These are phyloP conservation scores for Aureobasidium leucospermi DNA, from an alignment of 2,329 filamentous ascomycete genomes.

Conservation along the genomic window DNA sequence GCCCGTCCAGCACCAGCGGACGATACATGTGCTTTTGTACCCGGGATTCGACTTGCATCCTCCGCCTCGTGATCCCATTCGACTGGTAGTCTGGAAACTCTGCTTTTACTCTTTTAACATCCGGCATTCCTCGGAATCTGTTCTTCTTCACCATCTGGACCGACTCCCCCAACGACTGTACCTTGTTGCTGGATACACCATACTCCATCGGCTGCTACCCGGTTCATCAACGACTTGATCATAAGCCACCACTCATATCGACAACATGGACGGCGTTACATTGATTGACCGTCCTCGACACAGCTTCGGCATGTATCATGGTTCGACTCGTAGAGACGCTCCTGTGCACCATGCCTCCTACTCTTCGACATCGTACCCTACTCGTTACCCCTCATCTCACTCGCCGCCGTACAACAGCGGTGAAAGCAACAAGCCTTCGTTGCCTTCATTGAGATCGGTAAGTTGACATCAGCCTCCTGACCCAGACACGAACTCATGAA, in stretches of 20 bases:
- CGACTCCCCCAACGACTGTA: neutral
- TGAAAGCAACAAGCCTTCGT: slow-evolving; percentile 24
- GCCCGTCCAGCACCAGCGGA: slow-evolving; percentile 1
- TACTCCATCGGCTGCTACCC: neutral
- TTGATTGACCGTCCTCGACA: slow-evolving; percentile 8
- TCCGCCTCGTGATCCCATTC: slow-evolving; percentile 9
- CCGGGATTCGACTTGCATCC: slow-evolving; percentile 6
- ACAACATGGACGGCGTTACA: slow-evolving; percentile 5
- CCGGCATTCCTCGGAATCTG: neutral
- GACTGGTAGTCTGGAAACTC: neutral
- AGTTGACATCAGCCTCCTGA: neutral
- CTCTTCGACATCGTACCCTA: neutral
- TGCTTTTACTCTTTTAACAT: neutral
- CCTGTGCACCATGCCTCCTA: slow-evolving; percentile 3
- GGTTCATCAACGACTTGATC: neutral
- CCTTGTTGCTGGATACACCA: neutral
- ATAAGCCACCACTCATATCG: neutral
- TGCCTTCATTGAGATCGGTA: slow-evolving; percentile 29
- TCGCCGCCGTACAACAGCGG: slow-evolving; percentile 25
- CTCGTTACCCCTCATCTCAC: slow-evolving; percentile 2
- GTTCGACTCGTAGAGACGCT: slow-evolving; percentile 1
- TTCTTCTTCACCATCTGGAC: neutral
- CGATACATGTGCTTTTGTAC: slow-evolving; percentile 11
- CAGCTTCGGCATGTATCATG: slow-evolving; percentile 9
- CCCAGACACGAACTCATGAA: slow-evolving; percentile 9